Percentiles rank a stretch among this genome's conserved stretches.
Evolutionary conservation across 208 protist genomes (phyloP).

Genomic region (Phytomonas francai): DNA sequence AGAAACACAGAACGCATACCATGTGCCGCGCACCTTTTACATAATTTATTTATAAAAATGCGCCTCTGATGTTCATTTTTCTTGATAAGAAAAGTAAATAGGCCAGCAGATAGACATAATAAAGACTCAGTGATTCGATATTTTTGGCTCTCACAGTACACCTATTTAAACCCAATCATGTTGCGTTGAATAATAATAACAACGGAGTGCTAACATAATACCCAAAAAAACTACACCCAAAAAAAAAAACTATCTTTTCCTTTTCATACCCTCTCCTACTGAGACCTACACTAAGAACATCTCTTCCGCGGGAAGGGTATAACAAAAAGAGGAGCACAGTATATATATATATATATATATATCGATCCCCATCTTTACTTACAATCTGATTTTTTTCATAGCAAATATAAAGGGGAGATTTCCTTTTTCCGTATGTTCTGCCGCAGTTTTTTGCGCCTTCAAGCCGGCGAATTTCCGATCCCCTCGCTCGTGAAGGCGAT

Average conservation of each 20-base stretch:
- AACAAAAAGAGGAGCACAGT: not conserved
- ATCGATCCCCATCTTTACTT: not conserved
- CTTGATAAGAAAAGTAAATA: not conserved
- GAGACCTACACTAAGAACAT: not conserved
- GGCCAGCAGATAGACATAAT: not conserved
- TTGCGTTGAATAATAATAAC: not conserved
- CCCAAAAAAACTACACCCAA: not conserved
- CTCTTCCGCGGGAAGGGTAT: not conserved
- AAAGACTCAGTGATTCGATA: not conserved
- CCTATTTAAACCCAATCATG: not conserved
- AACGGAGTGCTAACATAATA: not conserved
- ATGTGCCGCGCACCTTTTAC: not conserved
- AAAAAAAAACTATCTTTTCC: not conserved
- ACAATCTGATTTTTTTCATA: no score
- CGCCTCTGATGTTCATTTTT: not conserved
- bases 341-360: not conserved
- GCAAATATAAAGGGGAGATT: no score
- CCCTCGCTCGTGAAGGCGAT: constrained; percentile 15
- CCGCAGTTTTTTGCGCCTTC: not conserved
- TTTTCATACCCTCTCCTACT: not conserved
- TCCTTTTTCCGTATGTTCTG: no score
- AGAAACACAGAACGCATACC: not conserved
- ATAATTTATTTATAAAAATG: not conserved
- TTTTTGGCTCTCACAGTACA: not conserved
- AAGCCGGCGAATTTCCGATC: not conserved